A percentile compares a stretch with the other conserved stretches of the same genome.
phyloP scores from a whole-genome alignment of 2,329 filamentous ascomycete species.

The Grosmannia clavigera region DNA sequence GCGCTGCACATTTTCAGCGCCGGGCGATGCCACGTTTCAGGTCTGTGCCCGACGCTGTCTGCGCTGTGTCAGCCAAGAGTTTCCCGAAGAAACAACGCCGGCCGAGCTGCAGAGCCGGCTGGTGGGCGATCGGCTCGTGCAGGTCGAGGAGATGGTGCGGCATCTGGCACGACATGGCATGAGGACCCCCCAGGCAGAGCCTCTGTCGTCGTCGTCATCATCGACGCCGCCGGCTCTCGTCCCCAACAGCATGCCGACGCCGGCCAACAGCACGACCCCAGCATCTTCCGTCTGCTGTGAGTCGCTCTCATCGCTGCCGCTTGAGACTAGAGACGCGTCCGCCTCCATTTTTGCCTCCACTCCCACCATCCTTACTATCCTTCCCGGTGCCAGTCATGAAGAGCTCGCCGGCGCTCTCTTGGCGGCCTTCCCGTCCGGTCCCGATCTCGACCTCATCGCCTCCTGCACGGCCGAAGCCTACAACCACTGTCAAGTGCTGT shows the following conservation, averaged over 20 bases:
- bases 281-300: not conserved
- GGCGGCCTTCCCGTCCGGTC: slow-evolving; percentile 2
- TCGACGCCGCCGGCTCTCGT: not conserved
- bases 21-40: slow-evolving; percentile 27
- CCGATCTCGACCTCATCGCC: slow-evolving; percentile 6
- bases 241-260: not conserved
- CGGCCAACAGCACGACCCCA: not conserved
- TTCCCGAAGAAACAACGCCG: slow-evolving; percentile 18
- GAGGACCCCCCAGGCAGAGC: not conserved
- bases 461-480: not conserved
- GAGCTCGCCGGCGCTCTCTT: slow-evolving; percentile 3
- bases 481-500: slow-evolving; percentile 3
- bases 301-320: not conserved
- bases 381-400: not conserved
- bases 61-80: slow-evolving; percentile 35
- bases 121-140: slow-evolving; percentile 9
- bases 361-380: no score
- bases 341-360: not conserved
- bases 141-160: slow-evolving; percentile 9
- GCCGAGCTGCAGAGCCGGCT: slow-evolving; percentile 7
- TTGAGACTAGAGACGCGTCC: not conserved
- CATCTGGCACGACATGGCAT: not conserved
- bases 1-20: slow-evolving; percentile 30
- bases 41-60: slow-evolving; percentile 31
- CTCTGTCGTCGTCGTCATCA: not conserved